Conservation (phyloP, 2,329 filamentous ascomycete genomes). For the Verticillium albo-atrum region DNA sequence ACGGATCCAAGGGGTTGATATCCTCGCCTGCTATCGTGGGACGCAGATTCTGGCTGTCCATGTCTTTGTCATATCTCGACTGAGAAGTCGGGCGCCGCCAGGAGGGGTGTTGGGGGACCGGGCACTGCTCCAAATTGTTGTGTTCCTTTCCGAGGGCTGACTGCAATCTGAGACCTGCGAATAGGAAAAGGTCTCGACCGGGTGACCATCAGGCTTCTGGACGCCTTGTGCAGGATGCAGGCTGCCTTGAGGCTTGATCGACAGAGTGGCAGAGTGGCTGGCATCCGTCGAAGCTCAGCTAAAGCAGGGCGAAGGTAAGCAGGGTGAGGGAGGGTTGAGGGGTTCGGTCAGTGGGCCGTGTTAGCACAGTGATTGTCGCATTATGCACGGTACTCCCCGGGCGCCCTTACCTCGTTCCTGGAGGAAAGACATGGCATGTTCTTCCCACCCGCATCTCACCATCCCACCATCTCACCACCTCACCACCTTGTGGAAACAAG, state of each 20-base stretch:
- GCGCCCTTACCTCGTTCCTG: no score
- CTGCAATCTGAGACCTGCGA: not conserved
- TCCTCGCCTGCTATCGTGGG: not conserved
- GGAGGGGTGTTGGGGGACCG: no score
- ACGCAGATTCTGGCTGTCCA: not conserved
- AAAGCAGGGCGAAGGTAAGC: no score
- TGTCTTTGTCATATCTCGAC: not conserved
- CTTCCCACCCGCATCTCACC: not conserved
- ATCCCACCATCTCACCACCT: not conserved
- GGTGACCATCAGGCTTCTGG: not conserved
- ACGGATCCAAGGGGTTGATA: not conserved
- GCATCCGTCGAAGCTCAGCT: no score
- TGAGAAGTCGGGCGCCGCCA: not conserved
- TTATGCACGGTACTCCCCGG: no score
- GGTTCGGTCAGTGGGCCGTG: no score
- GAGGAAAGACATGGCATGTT: no score
- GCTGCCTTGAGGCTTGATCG: not conserved
- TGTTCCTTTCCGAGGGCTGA: not conserved
- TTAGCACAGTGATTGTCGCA: no score
- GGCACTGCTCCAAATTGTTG: not conserved
- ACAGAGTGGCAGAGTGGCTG: not conserved
- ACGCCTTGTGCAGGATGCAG: not conserved
- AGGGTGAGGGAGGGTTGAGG: no score
- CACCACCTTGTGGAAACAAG: not conserved
- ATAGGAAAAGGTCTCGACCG: not conserved